Evolutionary conservation across 139 green algal species (phyloP), one percentile per base, ranked within the genome.

Genomic region (Chlamydomonas applanata): DNA sequence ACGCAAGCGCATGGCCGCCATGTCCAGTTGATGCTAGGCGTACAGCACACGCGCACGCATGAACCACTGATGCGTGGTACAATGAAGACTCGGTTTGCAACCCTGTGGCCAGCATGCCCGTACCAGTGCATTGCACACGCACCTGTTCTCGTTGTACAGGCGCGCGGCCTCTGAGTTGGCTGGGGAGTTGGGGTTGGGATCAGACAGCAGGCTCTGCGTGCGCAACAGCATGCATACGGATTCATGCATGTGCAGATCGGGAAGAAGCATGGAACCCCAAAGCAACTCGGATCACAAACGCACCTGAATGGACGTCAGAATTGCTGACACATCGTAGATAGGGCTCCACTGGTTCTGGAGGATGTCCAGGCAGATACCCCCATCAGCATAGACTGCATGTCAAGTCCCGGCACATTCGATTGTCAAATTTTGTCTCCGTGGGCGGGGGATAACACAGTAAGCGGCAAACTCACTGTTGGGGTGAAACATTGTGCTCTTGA

Each of bases 301-400:
- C 56, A 93, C 91, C 85, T 94, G 93, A 27, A 99, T 98, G 11
- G 93, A 98, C 16, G 96, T 99, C 2, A 99, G 83, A 45, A 99
- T 94, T 13, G 94, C 95, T 16, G 89, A 87, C 0, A 98, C 94
- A 68, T 99, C 95, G 69, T 99, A 99, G 79, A 99, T 98, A n/a
- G 96, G 95, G 74, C 88, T 96, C 96, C 96, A 99, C 83, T 98
- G 90, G 67, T 98, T 99, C 70, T 99, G 96, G 29, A 99, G 74
- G 65, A 99, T 99, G 85, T 99, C 96, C 44, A 99, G 61, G 82
- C 96, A 99, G 45, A 99, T 99, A 71, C 84, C 86, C 4, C 96
- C 96, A 76, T 98, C 95, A 3, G 87, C 87, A 69, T 98, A 98
- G 17, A 98, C 93, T 97, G 88, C 82, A 81, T n/a, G 5, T 68